Evolutionary conservation across 1,139 yeast species (phyloP).

Genomic region (Lipomyces yarrowii): DNA sequence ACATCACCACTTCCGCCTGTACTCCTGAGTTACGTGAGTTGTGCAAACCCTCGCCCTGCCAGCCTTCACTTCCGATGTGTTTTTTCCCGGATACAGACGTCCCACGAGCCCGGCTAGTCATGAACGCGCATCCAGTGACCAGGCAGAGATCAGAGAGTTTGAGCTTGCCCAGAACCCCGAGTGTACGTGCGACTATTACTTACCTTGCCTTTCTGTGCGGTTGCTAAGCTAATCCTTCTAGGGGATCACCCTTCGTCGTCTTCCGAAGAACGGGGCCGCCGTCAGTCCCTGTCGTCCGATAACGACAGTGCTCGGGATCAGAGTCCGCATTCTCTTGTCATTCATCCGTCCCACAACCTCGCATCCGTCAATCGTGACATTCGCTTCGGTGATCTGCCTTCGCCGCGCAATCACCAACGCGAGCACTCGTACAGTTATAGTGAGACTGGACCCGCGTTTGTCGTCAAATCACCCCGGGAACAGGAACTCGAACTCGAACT

Average conservation of each 20-base stretch:
- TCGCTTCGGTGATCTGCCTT: constrained; percentile 50
- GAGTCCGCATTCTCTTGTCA: neutral
- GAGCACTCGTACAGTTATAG: constrained; percentile 40
- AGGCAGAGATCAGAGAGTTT: no score
- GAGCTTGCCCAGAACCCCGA: neutral
- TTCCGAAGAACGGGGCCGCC: neutral
- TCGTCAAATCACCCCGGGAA: constrained; percentile 11
- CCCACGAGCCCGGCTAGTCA: no score
- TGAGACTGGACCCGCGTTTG: constrained; percentile 43
- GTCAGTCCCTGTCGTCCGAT: neutral
- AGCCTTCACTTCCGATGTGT: no score
- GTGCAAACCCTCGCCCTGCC: no score
- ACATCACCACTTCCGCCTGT: no score
- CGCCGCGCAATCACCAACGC: constrained; percentile 40
- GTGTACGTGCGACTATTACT: neutral
- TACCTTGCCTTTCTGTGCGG: neutral
- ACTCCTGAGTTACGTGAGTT: no score
- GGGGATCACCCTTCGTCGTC: neutral
- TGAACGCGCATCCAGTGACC: neutral
- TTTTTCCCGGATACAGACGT: constrained; percentile 21
- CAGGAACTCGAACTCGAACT: constrained; percentile 31
- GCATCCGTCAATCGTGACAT: constrained; percentile 37
- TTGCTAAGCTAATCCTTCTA: neutral
- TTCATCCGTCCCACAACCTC: neutral
- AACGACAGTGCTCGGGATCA: neutral